These are phyloP conservation scores for Fusarium dimerum DNA, from an alignment of 2,329 filamentous ascomycete genomes.

Conservation along the genomic window DNA sequence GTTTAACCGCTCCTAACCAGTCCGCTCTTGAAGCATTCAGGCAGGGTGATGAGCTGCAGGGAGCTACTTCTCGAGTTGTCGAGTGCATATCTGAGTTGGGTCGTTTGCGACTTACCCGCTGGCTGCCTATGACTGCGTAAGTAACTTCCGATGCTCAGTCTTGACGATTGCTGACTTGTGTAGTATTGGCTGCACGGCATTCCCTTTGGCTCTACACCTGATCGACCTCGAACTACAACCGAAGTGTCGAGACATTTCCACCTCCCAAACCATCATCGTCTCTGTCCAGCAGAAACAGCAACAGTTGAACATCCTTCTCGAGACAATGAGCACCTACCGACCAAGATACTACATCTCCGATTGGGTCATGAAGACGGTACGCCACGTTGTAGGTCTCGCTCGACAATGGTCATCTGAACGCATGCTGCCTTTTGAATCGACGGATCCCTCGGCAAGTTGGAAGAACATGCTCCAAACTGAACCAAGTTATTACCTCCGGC, in stretches of 20 bases:
- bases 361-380: constrained; percentile 23
- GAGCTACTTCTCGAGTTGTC: constrained; percentile 20
- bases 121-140: constrained; percentile 29
- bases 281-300: constrained; percentile 16
- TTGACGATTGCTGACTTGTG: background rate
- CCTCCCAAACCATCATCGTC: background rate
- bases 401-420: constrained; percentile 8
- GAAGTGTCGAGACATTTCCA: background rate
- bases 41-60: constrained; percentile 26
- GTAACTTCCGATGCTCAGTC: background rate
- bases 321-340: constrained; percentile 24
- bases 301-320: constrained; percentile 20
- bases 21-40: constrained; percentile 6
- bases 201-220: constrained; percentile 24
- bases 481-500: constrained; percentile 19
- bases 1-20: constrained; percentile 10
- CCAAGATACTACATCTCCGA: constrained; percentile 26
- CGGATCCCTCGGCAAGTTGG: constrained; percentile 9
- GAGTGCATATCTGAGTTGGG: constrained; percentile 24
- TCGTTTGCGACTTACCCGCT: constrained; percentile 16
- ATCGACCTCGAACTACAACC: constrained; percentile 26
- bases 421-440: background rate
- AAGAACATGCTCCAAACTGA: constrained; percentile 20
- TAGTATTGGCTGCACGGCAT: constrained; percentile 25
- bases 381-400: constrained; percentile 21